Evolutionary conservation across 345 rosid species (phyloP).

Genomic region (Diplotaxis tenuifolia): DNA sequence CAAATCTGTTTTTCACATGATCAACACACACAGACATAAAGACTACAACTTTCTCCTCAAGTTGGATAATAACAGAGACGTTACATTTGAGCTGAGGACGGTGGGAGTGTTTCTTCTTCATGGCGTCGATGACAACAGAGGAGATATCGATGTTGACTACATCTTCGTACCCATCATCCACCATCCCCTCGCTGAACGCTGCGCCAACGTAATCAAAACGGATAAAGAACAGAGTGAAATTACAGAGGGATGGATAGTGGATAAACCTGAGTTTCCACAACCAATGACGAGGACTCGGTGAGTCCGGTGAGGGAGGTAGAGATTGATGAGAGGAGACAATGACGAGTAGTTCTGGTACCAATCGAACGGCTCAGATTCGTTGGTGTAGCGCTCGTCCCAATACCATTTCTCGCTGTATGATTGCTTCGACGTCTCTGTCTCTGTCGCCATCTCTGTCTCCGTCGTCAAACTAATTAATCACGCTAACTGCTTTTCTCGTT

Average conservation of each 20-base stretch:
- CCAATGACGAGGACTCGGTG: slow-evolving; percentile 69
- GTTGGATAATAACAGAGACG: not conserved
- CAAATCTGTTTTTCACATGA: slow-evolving; percentile 46
- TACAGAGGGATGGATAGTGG: not conserved
- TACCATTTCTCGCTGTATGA: slow-evolving; percentile 86
- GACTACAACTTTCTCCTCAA: not conserved
- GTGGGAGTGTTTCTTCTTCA: slow-evolving; percentile 54
- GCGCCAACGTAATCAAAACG: slow-evolving; percentile 2
- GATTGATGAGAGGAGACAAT: slow-evolving; percentile 73
- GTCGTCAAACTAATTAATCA: slow-evolving; percentile 7
- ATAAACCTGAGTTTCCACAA: slow-evolving; percentile 93
- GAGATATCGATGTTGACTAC: slow-evolving; percentile 79
- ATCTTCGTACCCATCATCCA: slow-evolving; percentile 75
- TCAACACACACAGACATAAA: not conserved
- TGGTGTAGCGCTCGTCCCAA: slow-evolving; percentile 81
- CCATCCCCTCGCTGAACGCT: slow-evolving; percentile 83
- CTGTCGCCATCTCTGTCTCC: slow-evolving; percentile 35
- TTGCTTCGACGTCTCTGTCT: slow-evolving; percentile 51
- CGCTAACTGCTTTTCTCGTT: slow-evolving; percentile 6
- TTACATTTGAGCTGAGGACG: slow-evolving; percentile 73
- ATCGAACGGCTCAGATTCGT: slow-evolving; percentile 76
- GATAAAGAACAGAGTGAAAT: not conserved
- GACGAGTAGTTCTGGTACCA: slow-evolving; percentile 89
- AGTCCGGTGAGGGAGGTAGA: slow-evolving; percentile 58
- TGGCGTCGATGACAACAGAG: slow-evolving; percentile 64